Evolutionary conservation across 371 early-diverging fungal genomes (phyloP).

Genomic region (Choanephora cucurbitarum): DNA sequence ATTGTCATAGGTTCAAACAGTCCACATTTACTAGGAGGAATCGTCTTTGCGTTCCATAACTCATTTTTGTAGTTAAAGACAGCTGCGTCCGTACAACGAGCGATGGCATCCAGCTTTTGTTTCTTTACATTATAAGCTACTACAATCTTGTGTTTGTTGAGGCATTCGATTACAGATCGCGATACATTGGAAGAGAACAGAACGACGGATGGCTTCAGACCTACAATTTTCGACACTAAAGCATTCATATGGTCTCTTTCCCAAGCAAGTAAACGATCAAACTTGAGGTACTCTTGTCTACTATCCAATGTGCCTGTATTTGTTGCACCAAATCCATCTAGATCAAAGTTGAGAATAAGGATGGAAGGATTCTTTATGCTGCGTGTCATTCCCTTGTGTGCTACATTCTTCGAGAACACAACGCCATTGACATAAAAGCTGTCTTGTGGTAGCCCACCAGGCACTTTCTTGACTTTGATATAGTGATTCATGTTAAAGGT

Average conservation of each 20-base stretch:
- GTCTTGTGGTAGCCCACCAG: slow-evolving; percentile 80
- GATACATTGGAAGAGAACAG: slow-evolving; percentile 79
- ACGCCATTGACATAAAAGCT: slow-evolving; percentile 80
- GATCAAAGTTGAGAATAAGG: slow-evolving; percentile 80
- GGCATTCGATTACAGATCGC: slow-evolving; percentile 76
- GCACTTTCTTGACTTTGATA: slow-evolving; percentile 91
- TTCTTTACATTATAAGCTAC: slow-evolving; percentile 85
- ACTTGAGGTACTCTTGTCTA: slow-evolving; percentile 25
- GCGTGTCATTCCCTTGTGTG: slow-evolving; percentile 86
- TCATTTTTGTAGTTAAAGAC: slow-evolving; percentile 80
- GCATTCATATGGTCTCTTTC: slow-evolving; percentile 80
- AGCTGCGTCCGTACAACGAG: slow-evolving; percentile 82
- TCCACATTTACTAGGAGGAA: slow-evolving; percentile 77
- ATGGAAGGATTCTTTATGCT: slow-evolving; percentile 72
- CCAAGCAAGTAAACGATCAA: slow-evolving; percentile 79
- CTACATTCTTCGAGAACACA: slow-evolving; percentile 85
- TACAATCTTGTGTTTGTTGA: slow-evolving; percentile 75
- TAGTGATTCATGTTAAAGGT: slow-evolving; percentile 86
- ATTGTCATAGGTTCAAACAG: slow-evolving; percentile 75
- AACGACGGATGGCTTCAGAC: slow-evolving; percentile 77
- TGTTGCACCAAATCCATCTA: slow-evolving; percentile 72
- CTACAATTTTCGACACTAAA: slow-evolving; percentile 74
- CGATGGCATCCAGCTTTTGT: slow-evolving; percentile 76
- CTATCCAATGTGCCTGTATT: neutral
- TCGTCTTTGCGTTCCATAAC: slow-evolving; percentile 59